Evolutionary conservation across 2,329 filamentous ascomycete genomes (phyloP), one percentile per base, ranked within the genome.

Genomic region (Talaromyces rugulosus): DNA sequence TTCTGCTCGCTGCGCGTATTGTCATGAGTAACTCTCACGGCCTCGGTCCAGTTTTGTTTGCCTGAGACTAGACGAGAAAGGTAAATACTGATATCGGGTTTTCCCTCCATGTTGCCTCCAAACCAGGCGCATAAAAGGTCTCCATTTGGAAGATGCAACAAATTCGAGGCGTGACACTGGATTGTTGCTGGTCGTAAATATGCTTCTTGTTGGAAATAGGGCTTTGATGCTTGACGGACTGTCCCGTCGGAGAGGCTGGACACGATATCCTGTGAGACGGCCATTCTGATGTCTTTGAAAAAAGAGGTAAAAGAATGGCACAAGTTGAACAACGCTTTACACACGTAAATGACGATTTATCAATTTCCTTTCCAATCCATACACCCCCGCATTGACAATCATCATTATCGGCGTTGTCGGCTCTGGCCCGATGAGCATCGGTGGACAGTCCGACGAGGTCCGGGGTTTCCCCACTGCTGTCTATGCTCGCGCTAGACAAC

Each of bases 81-180:
- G 62, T 78, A 79, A 55, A 81, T 78, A 59, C 72, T 75, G 50
- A 81, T 80, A 56, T 81, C 79, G 0, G 77, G 73, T 3, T 74
- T 72, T 0, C 79, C 79, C 66, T 81, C 78, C 62, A 80, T 78
- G 0, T 75, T 79, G 1, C 79, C 79, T 4, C 79, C 79, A 34
- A 81, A 81, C 77, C 77, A 81, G 14, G 69, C 74, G 62, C 78
- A 81, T 0, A 81, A 67, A 0, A 80, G 66, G 3, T 76, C 76
- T n/a, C 72, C 72, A 64, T 79, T 72, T 1, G 73, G 72, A 0
- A 81, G 71, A 31, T 74, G 70, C 9, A 80, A 68, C 9, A 81
- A 71, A 60, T 80, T 80, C 11, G 79, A 81, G 9, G 79, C 78
- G 47, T 81, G 79, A 2, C 73, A 79, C 63, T 81, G 79, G 2